These are phyloP conservation scores for Saksenaea vasiformis DNA, from an alignment of 371 early-diverging fungal species.

Conservation along the genomic window DNA sequence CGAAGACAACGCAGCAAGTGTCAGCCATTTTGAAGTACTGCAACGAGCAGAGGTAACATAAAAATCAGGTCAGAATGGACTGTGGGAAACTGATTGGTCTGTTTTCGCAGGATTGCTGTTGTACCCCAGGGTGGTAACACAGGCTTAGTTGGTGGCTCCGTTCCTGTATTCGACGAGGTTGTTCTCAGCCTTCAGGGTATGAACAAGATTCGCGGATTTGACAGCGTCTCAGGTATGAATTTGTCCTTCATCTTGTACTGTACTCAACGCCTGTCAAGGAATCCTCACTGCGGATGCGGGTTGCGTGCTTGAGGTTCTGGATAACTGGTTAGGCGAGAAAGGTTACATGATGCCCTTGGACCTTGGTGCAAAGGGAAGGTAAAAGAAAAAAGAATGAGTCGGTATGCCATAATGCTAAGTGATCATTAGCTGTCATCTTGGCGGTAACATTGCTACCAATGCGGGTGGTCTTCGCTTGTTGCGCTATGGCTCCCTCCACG, in stretches of 20 bases:
- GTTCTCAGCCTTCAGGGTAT: constrained; percentile 78
- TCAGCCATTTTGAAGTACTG: constrained; percentile 87
- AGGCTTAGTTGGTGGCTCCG: constrained; percentile 88
- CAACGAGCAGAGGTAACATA: constrained; percentile 65
- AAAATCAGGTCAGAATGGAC: constrained; percentile 4
- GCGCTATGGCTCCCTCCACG: constrained; percentile 94
- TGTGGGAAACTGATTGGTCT: not conserved
- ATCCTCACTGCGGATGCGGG: constrained; percentile 90
- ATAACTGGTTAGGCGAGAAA: constrained; percentile 81
- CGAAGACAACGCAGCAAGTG: constrained; percentile 86
- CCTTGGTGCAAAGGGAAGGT: constrained; percentile 89
- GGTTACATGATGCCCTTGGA: constrained; percentile 95
- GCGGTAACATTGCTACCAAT: constrained; percentile 98
- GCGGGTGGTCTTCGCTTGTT: constrained; percentile 94
- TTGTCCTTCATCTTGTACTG: not conserved
- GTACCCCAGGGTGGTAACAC: constrained; percentile 99
- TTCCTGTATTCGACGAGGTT: constrained; percentile 95
- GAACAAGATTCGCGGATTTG: constrained; percentile 83
- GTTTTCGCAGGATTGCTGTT: constrained; percentile 70
- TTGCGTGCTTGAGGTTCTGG: constrained; percentile 87
- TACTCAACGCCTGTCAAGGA: constrained; percentile 38
- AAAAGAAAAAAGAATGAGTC: constrained; percentile 10
- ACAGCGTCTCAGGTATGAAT: constrained; percentile 73
- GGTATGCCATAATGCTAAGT: not conserved
- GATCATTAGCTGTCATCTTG: constrained; percentile 79